phyloP scores from a whole-genome alignment of 768 basidiomycete species.

The Sistotremastrum suecicum region DNA sequence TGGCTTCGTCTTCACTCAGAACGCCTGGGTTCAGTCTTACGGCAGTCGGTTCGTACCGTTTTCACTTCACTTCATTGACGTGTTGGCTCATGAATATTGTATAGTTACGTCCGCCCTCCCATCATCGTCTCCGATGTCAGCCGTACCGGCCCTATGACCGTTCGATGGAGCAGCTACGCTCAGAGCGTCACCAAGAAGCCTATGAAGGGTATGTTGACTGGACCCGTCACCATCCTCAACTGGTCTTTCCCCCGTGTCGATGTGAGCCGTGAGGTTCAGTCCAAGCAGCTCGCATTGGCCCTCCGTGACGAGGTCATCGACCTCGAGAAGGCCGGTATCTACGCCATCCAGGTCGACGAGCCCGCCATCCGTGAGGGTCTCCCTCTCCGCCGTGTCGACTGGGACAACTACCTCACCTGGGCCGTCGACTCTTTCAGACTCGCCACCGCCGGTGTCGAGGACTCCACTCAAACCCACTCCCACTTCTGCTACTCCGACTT shows the following conservation, averaged over 20 bases:
- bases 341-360: constrained; percentile 98
- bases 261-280: constrained; percentile 89
- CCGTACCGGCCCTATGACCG: constrained; percentile 86
- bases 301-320: constrained; percentile 97
- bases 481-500: constrained; percentile 99
- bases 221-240: constrained; percentile 97
- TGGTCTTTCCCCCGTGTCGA: constrained; percentile 99
- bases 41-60: constrained; percentile 67
- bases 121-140: constrained; percentile 98
- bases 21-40: constrained; percentile 99
- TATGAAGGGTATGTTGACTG: constrained; percentile 99
- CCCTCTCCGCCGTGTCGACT: constrained; percentile 90
- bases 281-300: constrained; percentile 93
- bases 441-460: constrained; percentile 87
- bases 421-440: constrained; percentile 99
- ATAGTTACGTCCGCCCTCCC: constrained; percentile 89
- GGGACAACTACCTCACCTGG: constrained; percentile 95
- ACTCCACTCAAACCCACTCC: constrained; percentile 92
- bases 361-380: constrained; percentile 99
- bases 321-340: constrained; percentile 92
- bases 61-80: not conserved
- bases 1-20: constrained; percentile 97
- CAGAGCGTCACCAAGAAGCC: constrained; percentile 87
- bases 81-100: not conserved
- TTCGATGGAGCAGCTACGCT: constrained; percentile 93